These are phyloP conservation scores for Geosmithia flava DNA, from an alignment of 2,329 filamentous ascomycete species.

Conservation along the genomic window DNA sequence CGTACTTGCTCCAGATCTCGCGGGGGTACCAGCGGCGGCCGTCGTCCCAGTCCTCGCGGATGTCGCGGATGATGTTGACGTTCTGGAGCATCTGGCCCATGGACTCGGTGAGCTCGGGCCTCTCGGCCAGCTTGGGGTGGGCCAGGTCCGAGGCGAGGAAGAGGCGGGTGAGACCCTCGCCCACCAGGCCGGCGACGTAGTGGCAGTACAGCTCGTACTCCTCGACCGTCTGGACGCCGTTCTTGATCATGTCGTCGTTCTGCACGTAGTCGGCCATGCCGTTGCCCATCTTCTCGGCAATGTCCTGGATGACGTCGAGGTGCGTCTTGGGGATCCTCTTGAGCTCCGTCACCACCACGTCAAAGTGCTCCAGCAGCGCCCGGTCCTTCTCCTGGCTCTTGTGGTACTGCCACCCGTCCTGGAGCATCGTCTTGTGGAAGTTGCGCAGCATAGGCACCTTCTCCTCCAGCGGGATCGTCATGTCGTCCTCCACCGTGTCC, in stretches of 20 bases:
- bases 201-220: slow-evolving; percentile 98
- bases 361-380: slow-evolving; percentile 84
- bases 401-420: slow-evolving; percentile 83
- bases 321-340: slow-evolving; percentile 75
- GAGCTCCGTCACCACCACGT: slow-evolving; percentile 75
- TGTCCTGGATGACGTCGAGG: slow-evolving; percentile 78
- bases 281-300: slow-evolving; percentile 89
- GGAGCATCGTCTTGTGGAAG: slow-evolving; percentile 67
- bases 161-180: slow-evolving; percentile 79
- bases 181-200: slow-evolving; percentile 97
- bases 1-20: slow-evolving; percentile 95
- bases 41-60: slow-evolving; percentile 81
- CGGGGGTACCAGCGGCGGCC: slow-evolving; percentile 87
- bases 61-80: slow-evolving; percentile 96
- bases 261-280: slow-evolving; percentile 95
- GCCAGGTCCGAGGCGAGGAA: slow-evolving; percentile 82
- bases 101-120: slow-evolving; percentile 73
- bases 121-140: slow-evolving; percentile 70
- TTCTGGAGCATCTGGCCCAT: slow-evolving; percentile 98
- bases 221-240: slow-evolving; percentile 69
- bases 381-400: slow-evolving; percentile 91
- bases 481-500: slow-evolving; percentile 98
- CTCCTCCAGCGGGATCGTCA: slow-evolving; percentile 68
- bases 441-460: slow-evolving; percentile 80
- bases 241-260: slow-evolving; percentile 68